Evolutionary conservation across 2,329 filamentous ascomycete species (phyloP).

Genomic region (Colletotrichum sp.): DNA sequence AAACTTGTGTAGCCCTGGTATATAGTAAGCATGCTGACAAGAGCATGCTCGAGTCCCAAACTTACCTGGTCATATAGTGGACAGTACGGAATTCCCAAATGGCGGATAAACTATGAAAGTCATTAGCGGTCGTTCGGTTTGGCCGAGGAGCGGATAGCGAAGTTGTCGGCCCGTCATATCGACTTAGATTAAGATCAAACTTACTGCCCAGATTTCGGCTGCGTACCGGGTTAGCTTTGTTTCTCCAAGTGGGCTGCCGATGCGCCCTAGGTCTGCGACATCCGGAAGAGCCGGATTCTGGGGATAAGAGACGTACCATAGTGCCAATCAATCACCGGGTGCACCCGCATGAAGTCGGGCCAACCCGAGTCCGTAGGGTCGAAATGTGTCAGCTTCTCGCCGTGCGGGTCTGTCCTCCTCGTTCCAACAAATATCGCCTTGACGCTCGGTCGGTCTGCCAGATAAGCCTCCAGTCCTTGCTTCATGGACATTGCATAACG

Average conservation of each 20-base stretch:
- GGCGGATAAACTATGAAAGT: constrained; percentile 71
- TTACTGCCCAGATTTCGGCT: constrained; percentile 87
- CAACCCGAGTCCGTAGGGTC: constrained; percentile 88
- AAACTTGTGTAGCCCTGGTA: constrained; percentile 81
- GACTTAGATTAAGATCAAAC: constrained; percentile 37
- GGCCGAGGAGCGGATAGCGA: neutral
- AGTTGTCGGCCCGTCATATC: neutral
- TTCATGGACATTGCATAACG: constrained; percentile 83
- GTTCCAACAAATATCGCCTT: constrained; percentile 88
- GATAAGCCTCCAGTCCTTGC: constrained; percentile 78
- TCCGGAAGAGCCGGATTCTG: neutral
- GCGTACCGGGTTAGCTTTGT: neutral
- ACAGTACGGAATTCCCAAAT: constrained; percentile 84
- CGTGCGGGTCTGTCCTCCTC: constrained; percentile 89
- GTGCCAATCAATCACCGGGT: constrained; percentile 98
- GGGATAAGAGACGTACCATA: constrained; percentile 55
- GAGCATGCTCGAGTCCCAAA: accelerated
- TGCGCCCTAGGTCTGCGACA: neutral
- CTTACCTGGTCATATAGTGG: constrained; percentile 73
- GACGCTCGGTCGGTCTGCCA: constrained; percentile 67
- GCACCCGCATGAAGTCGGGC: constrained; percentile 91
- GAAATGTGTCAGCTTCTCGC: constrained; percentile 78
- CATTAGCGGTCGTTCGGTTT: neutral
- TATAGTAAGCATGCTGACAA: neutral
- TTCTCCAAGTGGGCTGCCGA: neutral